These are phyloP conservation scores for Crithidia brevicula DNA, from an alignment of 208 protist genomes.

Conservation along the genomic window DNA sequence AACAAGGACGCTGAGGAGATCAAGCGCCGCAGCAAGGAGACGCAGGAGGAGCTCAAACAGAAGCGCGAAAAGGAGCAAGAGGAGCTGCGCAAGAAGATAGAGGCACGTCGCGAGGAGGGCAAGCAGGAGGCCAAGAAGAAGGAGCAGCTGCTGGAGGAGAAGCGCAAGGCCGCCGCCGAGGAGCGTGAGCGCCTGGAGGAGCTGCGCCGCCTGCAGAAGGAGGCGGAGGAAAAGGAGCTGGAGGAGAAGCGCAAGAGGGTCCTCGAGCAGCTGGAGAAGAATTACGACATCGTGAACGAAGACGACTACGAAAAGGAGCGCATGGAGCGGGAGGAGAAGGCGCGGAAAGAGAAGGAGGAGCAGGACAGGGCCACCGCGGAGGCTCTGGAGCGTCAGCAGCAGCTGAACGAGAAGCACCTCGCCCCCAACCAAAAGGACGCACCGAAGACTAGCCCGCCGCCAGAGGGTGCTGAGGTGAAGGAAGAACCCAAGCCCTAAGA, in stretches of 20 bases:
- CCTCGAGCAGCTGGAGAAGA: constrained; percentile 56
- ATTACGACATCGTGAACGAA: constrained; percentile 62
- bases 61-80: constrained; percentile 26
- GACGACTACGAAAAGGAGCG: constrained; percentile 47
- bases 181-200: constrained; percentile 44
- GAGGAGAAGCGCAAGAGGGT: constrained; percentile 55
- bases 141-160: constrained; percentile 38
- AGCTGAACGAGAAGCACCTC: constrained; percentile 21
- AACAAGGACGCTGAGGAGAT: constrained; percentile 39
- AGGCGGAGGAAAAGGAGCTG: constrained; percentile 47
- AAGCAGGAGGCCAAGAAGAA: constrained; percentile 33
- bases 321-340: constrained; percentile 36
- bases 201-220: constrained; percentile 46
- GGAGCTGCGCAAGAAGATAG: constrained; percentile 26
- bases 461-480: neutral
- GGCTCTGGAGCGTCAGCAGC: constrained; percentile 24
- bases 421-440: neutral
- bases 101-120: constrained; percentile 17
- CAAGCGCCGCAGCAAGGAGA: constrained; percentile 28
- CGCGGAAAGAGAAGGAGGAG: constrained; percentile 42
- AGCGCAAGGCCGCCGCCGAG: constrained; percentile 36
- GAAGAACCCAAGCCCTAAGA: constrained; percentile 5
- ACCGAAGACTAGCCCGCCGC: neutral
- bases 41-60: constrained; percentile 17
- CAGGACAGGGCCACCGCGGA: constrained; percentile 31